These are phyloP conservation scores for Leishmania turanica DNA, from an alignment of 208 protist species.

Conservation along the genomic window DNA sequence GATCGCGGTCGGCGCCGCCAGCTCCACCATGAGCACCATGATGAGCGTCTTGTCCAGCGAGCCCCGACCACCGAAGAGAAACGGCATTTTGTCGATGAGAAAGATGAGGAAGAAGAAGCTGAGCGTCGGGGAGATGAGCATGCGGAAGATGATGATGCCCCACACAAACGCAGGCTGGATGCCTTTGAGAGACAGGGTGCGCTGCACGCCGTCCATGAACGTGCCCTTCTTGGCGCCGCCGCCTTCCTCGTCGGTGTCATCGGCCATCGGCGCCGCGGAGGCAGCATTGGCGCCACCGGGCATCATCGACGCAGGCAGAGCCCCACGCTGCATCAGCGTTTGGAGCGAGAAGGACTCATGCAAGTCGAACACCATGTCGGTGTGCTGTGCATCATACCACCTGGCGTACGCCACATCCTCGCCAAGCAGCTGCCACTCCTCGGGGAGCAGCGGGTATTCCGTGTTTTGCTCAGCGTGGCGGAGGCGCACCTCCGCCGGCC, in stretches of 20 bases:
- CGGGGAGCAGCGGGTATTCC: constrained; percentile 37
- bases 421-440: constrained; percentile 33
- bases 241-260: neutral
- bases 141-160: constrained; percentile 55
- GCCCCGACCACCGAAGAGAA: constrained; percentile 53
- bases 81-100: constrained; percentile 42
- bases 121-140: constrained; percentile 61
- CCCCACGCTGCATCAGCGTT: constrained; percentile 21
- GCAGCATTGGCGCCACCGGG: constrained; percentile 4
- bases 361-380: constrained; percentile 39
- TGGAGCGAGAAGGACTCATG: constrained; percentile 43
- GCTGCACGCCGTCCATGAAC: constrained; percentile 17
- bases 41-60: constrained; percentile 59
- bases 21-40: constrained; percentile 70
- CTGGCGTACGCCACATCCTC: constrained; percentile 27
- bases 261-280: neutral
- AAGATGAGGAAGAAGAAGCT: constrained; percentile 52
- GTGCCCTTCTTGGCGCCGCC: constrained; percentile 1
- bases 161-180: constrained; percentile 60
- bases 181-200: constrained; percentile 43
- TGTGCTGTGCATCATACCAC: constrained; percentile 43
- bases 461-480: constrained; percentile 81
- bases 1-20: constrained; percentile 75
- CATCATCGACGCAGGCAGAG: constrained; percentile 13
- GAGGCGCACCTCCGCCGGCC: constrained; percentile 24